A percentile compares a stretch with the other conserved stretches of the same genome.
Evolutionary conservation across 176 grass and related monocot species (phyloP).

Genomic region (Leersia perrieri): DNA sequence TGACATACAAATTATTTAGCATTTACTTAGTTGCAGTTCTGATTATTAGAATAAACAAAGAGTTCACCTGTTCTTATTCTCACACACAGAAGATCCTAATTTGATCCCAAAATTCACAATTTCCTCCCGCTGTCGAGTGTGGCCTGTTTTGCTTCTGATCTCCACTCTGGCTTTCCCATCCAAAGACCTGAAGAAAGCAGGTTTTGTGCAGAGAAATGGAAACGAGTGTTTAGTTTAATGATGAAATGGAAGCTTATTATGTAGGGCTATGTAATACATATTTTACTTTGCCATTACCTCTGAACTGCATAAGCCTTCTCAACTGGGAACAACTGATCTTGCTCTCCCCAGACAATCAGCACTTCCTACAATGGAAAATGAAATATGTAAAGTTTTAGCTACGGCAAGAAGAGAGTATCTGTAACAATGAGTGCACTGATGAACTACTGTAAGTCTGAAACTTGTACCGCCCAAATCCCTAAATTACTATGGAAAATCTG

Average conservation of each 20-base stretch:
- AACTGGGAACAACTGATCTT: constrained; percentile 66
- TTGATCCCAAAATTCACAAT: too few relatives aligned
- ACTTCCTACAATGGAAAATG: constrained; percentile 48
- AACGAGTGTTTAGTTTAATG: neutral
- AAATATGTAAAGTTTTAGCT: neutral
- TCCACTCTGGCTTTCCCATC: constrained; percentile 60
- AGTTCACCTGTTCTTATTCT: too few relatives aligned
- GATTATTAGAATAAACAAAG: too few relatives aligned
- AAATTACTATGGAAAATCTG: constrained; percentile 81
- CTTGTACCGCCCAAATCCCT: too few relatives aligned
- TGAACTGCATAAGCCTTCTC: constrained; percentile 59
- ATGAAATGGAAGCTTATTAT: neutral
- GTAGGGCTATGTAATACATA: too few relatives aligned
- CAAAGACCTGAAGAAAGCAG: constrained; percentile 36
- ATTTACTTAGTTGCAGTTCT: too few relatives aligned
- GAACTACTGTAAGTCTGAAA: neutral
- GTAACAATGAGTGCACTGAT: neutral
- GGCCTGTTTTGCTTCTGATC: constrained; percentile 59
- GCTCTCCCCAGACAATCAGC: constrained; percentile 72
- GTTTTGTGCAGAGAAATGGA: neutral
- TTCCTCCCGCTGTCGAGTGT: constrained; percentile 55
- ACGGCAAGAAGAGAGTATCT: neutral
- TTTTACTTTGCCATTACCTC: constrained; percentile 54
- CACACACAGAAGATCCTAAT: too few relatives aligned
- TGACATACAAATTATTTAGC: too few relatives aligned